These are phyloP conservation scores for Cercospora sp. DNA, from an alignment of 2,329 filamentous ascomycete species.

Conservation along the genomic window DNA sequence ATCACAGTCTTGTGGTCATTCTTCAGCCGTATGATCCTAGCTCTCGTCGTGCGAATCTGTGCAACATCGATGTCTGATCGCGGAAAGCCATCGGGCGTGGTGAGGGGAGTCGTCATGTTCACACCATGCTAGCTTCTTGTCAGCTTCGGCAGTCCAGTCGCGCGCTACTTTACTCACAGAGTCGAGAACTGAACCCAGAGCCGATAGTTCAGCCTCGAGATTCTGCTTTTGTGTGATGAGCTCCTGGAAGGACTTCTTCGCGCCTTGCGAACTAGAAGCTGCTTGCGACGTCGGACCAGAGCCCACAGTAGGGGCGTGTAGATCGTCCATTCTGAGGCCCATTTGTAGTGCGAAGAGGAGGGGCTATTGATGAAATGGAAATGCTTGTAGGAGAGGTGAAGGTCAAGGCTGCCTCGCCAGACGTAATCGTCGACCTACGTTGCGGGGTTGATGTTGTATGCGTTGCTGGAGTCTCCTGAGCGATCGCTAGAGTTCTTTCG, in stretches of 20 bases:
- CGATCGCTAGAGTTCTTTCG: not conserved
- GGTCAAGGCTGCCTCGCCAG: not conserved
- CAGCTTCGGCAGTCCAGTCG: constrained; percentile 22
- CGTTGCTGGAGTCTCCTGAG: not conserved
- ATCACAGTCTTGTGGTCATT: constrained; percentile 95
- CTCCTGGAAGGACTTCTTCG: constrained; percentile 67
- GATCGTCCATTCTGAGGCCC: constrained; percentile 62
- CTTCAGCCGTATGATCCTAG: constrained; percentile 81
- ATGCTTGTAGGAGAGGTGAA: not conserved
- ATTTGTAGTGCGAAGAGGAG: constrained; percentile 37
- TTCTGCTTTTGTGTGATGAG: constrained; percentile 82
- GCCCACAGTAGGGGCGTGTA: constrained; percentile 70
- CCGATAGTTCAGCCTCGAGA: constrained; percentile 82
- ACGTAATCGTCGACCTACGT: constrained; percentile 15
- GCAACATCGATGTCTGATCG: constrained; percentile 92
- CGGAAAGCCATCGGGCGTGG: constrained; percentile 88
- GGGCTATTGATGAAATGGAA: not conserved
- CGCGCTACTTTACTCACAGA: constrained; percentile 60
- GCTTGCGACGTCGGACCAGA: constrained; percentile 64
- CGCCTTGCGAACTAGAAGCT: constrained; percentile 52
- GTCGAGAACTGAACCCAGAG: constrained; percentile 81
- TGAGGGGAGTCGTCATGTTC: constrained; percentile 84
- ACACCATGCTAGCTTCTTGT: constrained; percentile 76
- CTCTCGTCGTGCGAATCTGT: constrained; percentile 91
- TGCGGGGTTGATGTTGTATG: constrained; percentile 3